Conservation (phyloP, 192 early-diverging fungal genomes). For the Phlyctochytrium bullatum region DNA sequence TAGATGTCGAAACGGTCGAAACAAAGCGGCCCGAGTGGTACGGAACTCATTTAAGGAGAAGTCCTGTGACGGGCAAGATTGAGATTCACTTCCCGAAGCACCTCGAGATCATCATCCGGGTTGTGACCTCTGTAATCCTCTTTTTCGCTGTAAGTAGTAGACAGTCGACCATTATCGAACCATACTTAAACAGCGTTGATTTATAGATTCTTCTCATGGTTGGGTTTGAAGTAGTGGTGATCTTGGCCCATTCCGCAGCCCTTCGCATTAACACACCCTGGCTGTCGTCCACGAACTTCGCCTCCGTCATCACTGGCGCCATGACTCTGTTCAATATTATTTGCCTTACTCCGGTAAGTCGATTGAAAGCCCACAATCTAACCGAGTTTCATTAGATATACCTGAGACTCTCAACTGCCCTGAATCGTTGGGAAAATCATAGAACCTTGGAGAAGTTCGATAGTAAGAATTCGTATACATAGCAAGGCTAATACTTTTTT, state of each 20-base stretch:
- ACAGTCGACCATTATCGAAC: too few relatives aligned
- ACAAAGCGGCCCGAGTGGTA: slow-evolving; percentile 60
- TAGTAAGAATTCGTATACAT: neutral
- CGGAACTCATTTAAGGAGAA: slow-evolving; percentile 40
- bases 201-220: slow-evolving; percentile 31
- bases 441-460: slow-evolving; percentile 22
- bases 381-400: slow-evolving; percentile 5
- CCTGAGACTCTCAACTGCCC: slow-evolving; percentile 6
- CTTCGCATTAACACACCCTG: neutral
- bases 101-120: neutral
- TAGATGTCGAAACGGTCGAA: slow-evolving; percentile 50
- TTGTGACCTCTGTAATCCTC: slow-evolving; percentile 33
- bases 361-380: neutral
- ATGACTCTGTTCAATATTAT: slow-evolving; percentile 56
- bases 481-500: neutral
- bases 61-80: slow-evolving; percentile 50
- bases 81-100: slow-evolving; percentile 21
- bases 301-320: slow-evolving; percentile 33
- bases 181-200: too few relatives aligned
- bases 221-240: slow-evolving; percentile 26
- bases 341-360: slow-evolving; percentile 50
- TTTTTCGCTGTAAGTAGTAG: slow-evolving; percentile 28
- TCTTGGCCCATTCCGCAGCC: slow-evolving; percentile 13
- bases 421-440: slow-evolving; percentile 34
- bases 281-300: neutral